These are phyloP conservation scores for Spinacia oleracea DNA, from an alignment of 179 eudicot genomes.

Conservation along the genomic window DNA sequence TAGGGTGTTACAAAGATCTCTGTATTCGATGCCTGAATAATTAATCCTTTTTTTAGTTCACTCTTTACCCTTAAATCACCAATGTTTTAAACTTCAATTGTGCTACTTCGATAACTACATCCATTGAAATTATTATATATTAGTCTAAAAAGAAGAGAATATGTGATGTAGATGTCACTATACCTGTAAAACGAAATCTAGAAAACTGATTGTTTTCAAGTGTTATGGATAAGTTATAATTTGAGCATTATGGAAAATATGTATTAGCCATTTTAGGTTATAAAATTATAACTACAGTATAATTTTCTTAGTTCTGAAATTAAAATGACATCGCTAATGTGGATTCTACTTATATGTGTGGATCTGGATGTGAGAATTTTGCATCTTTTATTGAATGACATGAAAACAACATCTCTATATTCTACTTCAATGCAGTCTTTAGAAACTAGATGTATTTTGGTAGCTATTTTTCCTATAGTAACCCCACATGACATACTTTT, in stretches of 20 bases:
- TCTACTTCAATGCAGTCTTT: neutral
- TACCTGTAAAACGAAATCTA: neutral
- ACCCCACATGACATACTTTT: neutral
- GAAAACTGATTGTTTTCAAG: neutral
- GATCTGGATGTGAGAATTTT: too few relatives aligned
- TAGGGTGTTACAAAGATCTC: too few relatives aligned
- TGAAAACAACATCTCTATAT: neutral
- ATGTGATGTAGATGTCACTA: too few relatives aligned
- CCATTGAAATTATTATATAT: too few relatives aligned
- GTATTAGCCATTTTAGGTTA: neutral
- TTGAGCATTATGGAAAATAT: neutral
- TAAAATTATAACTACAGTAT: too few relatives aligned
- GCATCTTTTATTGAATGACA: too few relatives aligned
- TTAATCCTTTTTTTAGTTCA: too few relatives aligned
- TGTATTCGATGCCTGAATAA: too few relatives aligned
- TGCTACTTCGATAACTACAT: neutral
- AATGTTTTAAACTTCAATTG: neutral
- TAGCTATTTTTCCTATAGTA: neutral
- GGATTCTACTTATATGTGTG: neutral
- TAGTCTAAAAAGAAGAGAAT: too few relatives aligned
- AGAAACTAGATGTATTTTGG: neutral
- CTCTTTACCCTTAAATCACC: too few relatives aligned
- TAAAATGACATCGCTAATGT: neutral
- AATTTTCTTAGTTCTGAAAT: neutral
- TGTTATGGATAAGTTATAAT: neutral